A percentile compares a stretch with the other conserved stretches of the same genome.
These are phyloP conservation scores for Saccharum spontaneum DNA, from an alignment of 176 grass and related monocot genomes.

Conservation along the genomic window DNA sequence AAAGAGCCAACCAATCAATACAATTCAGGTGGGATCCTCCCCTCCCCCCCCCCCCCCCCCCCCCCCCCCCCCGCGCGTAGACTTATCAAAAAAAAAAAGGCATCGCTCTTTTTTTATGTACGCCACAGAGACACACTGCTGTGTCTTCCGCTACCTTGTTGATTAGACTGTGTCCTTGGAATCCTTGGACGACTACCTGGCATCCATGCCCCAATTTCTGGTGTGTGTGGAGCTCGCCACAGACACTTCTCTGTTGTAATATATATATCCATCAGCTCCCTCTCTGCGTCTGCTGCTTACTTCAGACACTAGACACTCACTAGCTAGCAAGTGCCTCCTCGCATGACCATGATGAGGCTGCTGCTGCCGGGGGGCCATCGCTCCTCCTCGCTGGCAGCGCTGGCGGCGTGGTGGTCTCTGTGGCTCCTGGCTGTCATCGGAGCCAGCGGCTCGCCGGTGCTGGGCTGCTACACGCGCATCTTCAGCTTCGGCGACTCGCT, in stretches of 20 bases:
- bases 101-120: constrained; percentile 15
- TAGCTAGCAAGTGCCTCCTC: neutral
- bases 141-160: neutral
- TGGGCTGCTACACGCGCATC: constrained; percentile 65
- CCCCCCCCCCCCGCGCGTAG: no score
- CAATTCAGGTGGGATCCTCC: no score
- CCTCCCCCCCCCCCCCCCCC: no score
- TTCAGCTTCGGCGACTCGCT: constrained; percentile 93
- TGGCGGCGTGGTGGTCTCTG: constrained; percentile 24
- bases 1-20: no score
- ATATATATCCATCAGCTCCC: neutral
- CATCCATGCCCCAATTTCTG: constrained; percentile 35
- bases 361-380: neutral
- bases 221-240: neutral
- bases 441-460: neutral
- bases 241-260: neutral
- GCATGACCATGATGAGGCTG: neutral
- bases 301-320: neutral
- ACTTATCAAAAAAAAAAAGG: no score
- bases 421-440: neutral
- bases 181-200: constrained; percentile 28
- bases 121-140: neutral
- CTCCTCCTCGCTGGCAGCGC: constrained; percentile 14
- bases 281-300: neutral
- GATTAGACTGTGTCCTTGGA: constrained; percentile 29